These are phyloP conservation scores for Hanseniaspora lachancei DNA, from an alignment of 805 yeast species.

Conservation along the genomic window DNA sequence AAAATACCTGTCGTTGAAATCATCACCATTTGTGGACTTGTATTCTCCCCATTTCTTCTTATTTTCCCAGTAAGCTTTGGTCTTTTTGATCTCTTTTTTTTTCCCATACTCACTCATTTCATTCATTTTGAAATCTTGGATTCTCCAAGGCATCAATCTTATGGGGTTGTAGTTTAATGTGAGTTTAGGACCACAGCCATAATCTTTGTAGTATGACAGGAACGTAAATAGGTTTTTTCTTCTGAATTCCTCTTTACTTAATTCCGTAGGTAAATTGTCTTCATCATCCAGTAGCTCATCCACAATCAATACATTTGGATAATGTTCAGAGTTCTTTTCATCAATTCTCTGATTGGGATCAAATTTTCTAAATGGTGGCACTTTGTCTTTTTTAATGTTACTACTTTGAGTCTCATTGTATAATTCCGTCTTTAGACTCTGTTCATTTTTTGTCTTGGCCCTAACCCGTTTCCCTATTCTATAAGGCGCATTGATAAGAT, in stretches of 20 bases:
- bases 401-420: background rate
- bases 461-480: background rate
- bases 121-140: slow-evolving; percentile 10
- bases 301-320: background rate
- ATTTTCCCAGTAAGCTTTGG: slow-evolving; percentile 5
- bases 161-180: slow-evolving; percentile 9
- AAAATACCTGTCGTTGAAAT: background rate
- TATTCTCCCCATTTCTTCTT: background rate
- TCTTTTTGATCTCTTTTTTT: background rate
- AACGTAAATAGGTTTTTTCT: background rate
- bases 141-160: slow-evolving; percentile 10
- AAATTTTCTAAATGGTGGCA: background rate
- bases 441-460: background rate
- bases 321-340: background rate
- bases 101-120: background rate
- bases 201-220: background rate
- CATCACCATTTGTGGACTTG: background rate
- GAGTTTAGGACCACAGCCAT: background rate
- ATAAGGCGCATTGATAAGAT: background rate
- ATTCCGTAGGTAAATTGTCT: background rate
- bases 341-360: background rate
- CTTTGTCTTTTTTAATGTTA: background rate
- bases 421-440: background rate
- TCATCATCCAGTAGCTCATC: background rate
- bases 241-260: background rate